phyloP scores from a whole-genome alignment of 2,329 filamentous ascomycete genomes.

The Lecanosticta acicola region DNA sequence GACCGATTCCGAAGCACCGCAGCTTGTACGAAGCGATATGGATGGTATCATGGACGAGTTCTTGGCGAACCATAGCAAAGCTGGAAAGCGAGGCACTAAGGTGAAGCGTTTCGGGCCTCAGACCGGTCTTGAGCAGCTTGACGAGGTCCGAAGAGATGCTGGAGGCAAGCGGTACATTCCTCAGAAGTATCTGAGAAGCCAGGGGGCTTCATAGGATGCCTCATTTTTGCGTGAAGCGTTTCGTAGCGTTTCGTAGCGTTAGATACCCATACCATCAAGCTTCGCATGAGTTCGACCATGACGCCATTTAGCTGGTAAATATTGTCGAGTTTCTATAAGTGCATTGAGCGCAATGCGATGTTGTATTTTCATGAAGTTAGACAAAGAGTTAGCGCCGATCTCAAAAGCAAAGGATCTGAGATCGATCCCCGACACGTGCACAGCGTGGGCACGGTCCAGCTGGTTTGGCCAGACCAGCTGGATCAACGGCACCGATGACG shows the following conservation, averaged over 20 bases:
- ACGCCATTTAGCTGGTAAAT: no score
- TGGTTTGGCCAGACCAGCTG: no score
- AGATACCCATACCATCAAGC: constrained; percentile 1
- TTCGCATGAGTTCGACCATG: neutral
- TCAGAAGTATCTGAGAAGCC: constrained; percentile 4
- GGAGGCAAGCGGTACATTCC: constrained; percentile 41
- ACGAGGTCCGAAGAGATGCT: constrained; percentile 76
- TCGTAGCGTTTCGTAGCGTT: neutral
- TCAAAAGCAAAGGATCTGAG: neutral
- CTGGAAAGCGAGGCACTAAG: constrained; percentile 58
- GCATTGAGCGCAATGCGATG: no score
- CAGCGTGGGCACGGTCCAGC: no score
- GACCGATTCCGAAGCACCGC: constrained; percentile 37
- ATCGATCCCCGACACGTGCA: neutral
- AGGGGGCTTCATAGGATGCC: neutral
- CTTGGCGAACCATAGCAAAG: constrained; percentile 65
- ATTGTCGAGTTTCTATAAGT: no score
- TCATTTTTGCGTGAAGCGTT: neutral
- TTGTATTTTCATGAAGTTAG: no score
- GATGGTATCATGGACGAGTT: constrained; percentile 92
- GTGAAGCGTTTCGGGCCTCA: constrained; percentile 73
- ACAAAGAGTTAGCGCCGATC: neutral
- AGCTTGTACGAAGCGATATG: constrained; percentile 68
- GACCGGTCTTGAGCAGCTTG: constrained; percentile 79
- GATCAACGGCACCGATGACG: neutral